Evolutionary conservation across 352 stramenopile species (phyloP), one percentile per base, ranked within the genome.

Genomic region (Globisporangium alternatum): DNA sequence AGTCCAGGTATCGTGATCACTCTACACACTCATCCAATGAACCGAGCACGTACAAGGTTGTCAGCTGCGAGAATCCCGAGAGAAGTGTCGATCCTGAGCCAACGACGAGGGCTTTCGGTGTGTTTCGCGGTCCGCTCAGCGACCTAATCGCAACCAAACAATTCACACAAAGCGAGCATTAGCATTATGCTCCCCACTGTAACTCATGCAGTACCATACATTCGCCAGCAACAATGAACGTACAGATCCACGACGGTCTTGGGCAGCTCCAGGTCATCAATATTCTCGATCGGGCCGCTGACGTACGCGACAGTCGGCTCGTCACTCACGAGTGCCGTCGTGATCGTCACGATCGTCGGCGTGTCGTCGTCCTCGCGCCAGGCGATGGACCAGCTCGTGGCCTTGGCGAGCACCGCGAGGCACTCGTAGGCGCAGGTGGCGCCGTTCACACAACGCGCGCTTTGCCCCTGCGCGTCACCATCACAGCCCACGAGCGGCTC

Each of bases 361-460:
- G 31, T 19, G 25, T 12, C 52, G 3, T 25, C 3, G 31, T 17
- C 43, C 6, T 39, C 43, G n/a, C 5, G 7, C 57, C 57, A 63
- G 12, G 7, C 30, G n/a, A 63, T 35, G 1, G 57, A 63, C 57
- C 57, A 63, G 44, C 21, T 55, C 13, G n/a, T 13, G 4, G 44
- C 57, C 13, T 22, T 35, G 17, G 44, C 31, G 3, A 10, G 13
- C 25, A 63, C 30, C 0, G 44, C 6, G n/a, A 63, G 19, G 31
- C 57, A 63, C 44, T 63, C 57, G 57, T 63, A 63, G 3, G 44
- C 57, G 37, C 57, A 63, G 30, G 57, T 56, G 37, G 45, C n/a
- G 15, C 57, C 57, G 22, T 56, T 63, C n/a, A 63, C 57, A 22
- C 57, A 63, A 31, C 17, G 43, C 7, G 44, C 22, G 5, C 21